These are phyloP conservation scores for Schwanniomyces pseudopolymorphus DNA, from an alignment of 805 yeast species.

Conservation along the genomic window DNA sequence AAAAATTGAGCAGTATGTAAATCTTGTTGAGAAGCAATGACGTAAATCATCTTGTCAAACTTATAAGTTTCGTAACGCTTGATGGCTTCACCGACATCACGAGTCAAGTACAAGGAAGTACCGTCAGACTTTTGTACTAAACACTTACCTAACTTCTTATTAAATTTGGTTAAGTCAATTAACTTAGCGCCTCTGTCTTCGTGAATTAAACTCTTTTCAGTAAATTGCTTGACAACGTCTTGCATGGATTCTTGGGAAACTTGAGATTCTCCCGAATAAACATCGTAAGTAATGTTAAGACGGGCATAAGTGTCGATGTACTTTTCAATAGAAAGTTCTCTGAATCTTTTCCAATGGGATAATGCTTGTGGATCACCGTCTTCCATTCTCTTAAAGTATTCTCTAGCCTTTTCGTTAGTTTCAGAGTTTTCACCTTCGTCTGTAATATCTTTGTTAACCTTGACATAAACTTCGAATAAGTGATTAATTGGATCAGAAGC, in stretches of 20 bases:
- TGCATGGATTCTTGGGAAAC: conserved; percentile 74
- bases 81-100: conserved; percentile 96
- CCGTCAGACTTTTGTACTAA: conserved; percentile 94
- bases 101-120: conserved; percentile 87
- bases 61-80: conserved; percentile 81
- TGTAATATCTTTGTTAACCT: conserved; percentile 73
- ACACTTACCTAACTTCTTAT: conserved; percentile 91
- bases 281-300: conserved; percentile 83
- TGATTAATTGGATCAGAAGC: conserved; percentile 86
- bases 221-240: conserved; percentile 59
- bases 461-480: conserved; percentile 90
- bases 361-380: conserved; percentile 85
- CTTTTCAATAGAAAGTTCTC: conserved; percentile 85
- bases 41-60: conserved; percentile 95
- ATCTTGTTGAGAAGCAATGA: conserved; percentile 95
- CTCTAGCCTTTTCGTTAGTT: conserved; percentile 83
- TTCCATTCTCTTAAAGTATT: conserved; percentile 87
- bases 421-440: conserved; percentile 54
- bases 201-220: conserved; percentile 67
- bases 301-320: conserved; percentile 89
- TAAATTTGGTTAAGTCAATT: conserved; percentile 79
- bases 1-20: conserved; percentile 91
- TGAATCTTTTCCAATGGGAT: conserved; percentile 78
- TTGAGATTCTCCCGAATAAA: conserved; percentile 94
- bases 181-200: conserved; percentile 91